phyloP scores from a whole-genome alignment of 805 yeast genomes.

The Saccharomycopsis schoenii region DNA sequence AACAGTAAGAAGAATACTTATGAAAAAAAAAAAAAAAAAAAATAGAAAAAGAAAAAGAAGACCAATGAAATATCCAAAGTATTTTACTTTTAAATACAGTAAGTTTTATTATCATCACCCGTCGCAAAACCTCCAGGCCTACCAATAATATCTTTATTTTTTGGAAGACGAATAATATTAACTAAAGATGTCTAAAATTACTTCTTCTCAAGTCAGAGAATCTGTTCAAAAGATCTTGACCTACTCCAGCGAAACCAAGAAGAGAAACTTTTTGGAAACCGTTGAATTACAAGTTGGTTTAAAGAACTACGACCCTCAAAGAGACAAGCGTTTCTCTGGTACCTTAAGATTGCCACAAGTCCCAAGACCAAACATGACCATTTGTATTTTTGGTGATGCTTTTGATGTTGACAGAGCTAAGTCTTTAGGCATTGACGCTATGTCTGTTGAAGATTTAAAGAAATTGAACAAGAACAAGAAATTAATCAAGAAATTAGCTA shows the following conservation, averaged over 20 bases:
- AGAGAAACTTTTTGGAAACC: slow-evolving; percentile 99
- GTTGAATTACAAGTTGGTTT: slow-evolving; percentile 99
- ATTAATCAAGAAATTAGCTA: slow-evolving; percentile 98
- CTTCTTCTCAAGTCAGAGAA: slow-evolving; percentile 90
- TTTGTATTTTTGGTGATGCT: slow-evolving; percentile 99
- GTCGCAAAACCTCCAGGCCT: slow-evolving; percentile 44
- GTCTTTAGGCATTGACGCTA: slow-evolving; percentile 98
- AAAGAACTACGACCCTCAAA: slow-evolving; percentile 99
- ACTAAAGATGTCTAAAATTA: slow-evolving; percentile 71
- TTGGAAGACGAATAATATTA: slow-evolving; percentile 65
- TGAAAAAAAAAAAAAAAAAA: background rate
- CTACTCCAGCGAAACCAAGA: slow-evolving; percentile 89
- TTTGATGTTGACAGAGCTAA: slow-evolving; percentile 99
- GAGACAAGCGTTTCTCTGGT: slow-evolving; percentile 99
- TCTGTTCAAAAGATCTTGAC: slow-evolving; percentile 87
- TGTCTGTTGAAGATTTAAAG: slow-evolving; percentile 99
- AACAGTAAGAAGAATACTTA: too few species aligned
- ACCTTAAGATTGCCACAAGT: slow-evolving; percentile 95
- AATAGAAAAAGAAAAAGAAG: background rate
- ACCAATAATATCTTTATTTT: slow-evolving; percentile 34
- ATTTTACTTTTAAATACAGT: background rate
- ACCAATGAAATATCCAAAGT: background rate
- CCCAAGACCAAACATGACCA: slow-evolving; percentile 99
- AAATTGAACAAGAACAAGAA: slow-evolving; percentile 99
- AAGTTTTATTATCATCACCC: slow-evolving; percentile 1